Conservation (phyloP, 2,329 filamentous ascomycete genomes). For the Calonectria pseudoreteaudii region DNA sequence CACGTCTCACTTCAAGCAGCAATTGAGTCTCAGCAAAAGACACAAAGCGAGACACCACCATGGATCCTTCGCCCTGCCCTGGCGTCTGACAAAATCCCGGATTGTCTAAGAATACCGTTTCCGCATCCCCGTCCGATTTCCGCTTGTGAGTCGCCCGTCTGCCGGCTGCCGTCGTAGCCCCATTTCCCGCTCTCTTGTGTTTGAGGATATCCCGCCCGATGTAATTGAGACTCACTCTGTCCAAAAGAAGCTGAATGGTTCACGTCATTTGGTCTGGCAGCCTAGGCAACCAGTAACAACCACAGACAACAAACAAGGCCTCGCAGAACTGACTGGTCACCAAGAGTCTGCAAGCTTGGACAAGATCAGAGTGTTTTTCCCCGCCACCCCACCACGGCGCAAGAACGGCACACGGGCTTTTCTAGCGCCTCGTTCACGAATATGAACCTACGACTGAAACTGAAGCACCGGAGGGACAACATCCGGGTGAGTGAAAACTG, state of each 20-base stretch:
- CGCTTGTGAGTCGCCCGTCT: conserved; percentile 3
- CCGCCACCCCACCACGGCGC: not conserved
- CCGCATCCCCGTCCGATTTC: conserved; percentile 1
- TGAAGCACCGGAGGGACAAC: conserved; percentile 15
- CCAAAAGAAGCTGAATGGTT: not conserved
- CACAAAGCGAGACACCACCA: conserved; percentile 25
- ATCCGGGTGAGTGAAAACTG: not conserved
- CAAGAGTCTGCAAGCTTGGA: not conserved
- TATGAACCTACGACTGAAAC: conserved; percentile 19
- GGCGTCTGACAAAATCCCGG: not conserved
- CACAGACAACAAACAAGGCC: not conserved
- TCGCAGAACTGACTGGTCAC: not conserved
- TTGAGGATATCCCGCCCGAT: conserved; percentile 6
- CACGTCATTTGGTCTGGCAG: not conserved
- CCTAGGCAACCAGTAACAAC: not conserved
- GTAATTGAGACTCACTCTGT: not conserved
- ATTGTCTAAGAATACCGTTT: not conserved
- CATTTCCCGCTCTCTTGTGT: conserved; percentile 3
- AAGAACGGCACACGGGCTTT: not conserved
- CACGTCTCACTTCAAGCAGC: conserved; percentile 31
- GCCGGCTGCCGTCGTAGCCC: not conserved
- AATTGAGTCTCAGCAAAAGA: conserved; percentile 24
- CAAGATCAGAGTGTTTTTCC: not conserved
- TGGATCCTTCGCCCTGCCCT: not conserved
- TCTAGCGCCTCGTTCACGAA: not conserved